A percentile compares a stretch with the other conserved stretches of the same genome.
These are phyloP conservation scores for Camelina laxa DNA, from an alignment of 345 rosid genomes.

Conservation along the genomic window DNA sequence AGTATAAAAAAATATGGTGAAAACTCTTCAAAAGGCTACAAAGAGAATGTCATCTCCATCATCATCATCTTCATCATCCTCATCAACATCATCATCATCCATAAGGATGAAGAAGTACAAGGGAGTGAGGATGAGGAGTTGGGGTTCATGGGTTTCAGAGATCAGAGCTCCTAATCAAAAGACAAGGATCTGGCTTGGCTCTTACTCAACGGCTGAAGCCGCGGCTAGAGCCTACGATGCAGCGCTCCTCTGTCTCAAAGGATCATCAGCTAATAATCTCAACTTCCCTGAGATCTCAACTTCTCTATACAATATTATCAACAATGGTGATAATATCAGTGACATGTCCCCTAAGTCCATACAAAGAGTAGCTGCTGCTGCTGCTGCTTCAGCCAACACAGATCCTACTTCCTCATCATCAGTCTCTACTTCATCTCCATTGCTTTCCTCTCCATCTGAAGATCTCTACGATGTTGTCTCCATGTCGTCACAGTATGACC, in stretches of 20 bases:
- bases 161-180: slow-evolving; percentile 97
- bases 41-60: slow-evolving; percentile 45
- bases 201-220: slow-evolving; percentile 92
- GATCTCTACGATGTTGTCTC: slow-evolving; percentile 54
- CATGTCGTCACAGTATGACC: slow-evolving; percentile 45
- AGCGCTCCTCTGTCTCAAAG: slow-evolving; percentile 89
- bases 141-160: slow-evolving; percentile 99
- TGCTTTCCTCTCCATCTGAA: slow-evolving; percentile 53
- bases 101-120: slow-evolving; percentile 70
- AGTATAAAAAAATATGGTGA: slow-evolving; percentile 61
- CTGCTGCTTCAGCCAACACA: slow-evolving; percentile 37
- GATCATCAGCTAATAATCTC: slow-evolving; percentile 71
- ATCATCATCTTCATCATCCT: slow-evolving; percentile 28
- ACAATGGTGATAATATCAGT: slow-evolving; percentile 27
- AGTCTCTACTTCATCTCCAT: slow-evolving; percentile 50
- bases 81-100: slow-evolving; percentile 43
- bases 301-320: slow-evolving; percentile 33
- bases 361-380: slow-evolving; percentile 50
- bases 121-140: slow-evolving; percentile 97
- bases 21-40: slow-evolving; percentile 53
- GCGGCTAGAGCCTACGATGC: slow-evolving; percentile 99
- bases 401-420: slow-evolving; percentile 47
- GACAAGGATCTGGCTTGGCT: slow-evolving; percentile 95
- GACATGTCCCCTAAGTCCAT: slow-evolving; percentile 47
- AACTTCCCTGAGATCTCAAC: slow-evolving; percentile 81